Base-by-base conservation (phyloP, 495 filamentous ascomycete genomes). In the Lentithecium fluviatile region DNA sequence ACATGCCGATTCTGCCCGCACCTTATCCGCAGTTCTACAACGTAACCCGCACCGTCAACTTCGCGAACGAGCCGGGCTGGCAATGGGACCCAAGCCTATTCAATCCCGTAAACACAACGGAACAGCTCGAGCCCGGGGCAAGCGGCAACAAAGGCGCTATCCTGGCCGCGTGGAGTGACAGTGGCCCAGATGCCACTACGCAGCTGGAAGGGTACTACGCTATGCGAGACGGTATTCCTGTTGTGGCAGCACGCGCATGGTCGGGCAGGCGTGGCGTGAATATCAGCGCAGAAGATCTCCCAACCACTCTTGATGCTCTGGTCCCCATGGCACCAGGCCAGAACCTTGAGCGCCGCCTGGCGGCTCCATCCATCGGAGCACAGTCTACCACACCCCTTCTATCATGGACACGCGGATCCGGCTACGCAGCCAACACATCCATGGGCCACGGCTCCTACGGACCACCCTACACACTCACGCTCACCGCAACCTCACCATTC, bases 161-260 rank as follows among this genome's bases (percentile, higher is more conserved):
- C 4, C 64, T 82, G 40, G 81, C 80, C 0, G 78, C 79, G 1
- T 83, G 81, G 81, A 83, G 79, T 49, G 81, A 83, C 49, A 82
- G 80, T 42, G 81, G 81, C 0, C 78, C 80, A 0, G 80, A 82
- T 60, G 78, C 81, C 1, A 80, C 78, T 2, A 83, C 81, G 0
- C 80, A 83, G 50, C 64, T 83, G 0, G 81, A 83, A 38, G 71
- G 76, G 0, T 83, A 77, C 62, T 83, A 83, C 59, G 75, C 79
- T 1, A 75, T 82, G 53, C 75, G 79, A 5, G 70, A 77, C 23
- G 81, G 81, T 0, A 77, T 83, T 25, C 80, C 81, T 0, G 72
- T 76, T 0, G 78, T 79, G 26, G 78, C 67, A 0, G 73, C 78
- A 21, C 67, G 77, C n/a, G 65, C 74, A 2, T 78, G 80, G 80